These are phyloP conservation scores for Gossypium thurberi DNA, from an alignment of 345 rosid genomes.

Conservation along the genomic window DNA sequence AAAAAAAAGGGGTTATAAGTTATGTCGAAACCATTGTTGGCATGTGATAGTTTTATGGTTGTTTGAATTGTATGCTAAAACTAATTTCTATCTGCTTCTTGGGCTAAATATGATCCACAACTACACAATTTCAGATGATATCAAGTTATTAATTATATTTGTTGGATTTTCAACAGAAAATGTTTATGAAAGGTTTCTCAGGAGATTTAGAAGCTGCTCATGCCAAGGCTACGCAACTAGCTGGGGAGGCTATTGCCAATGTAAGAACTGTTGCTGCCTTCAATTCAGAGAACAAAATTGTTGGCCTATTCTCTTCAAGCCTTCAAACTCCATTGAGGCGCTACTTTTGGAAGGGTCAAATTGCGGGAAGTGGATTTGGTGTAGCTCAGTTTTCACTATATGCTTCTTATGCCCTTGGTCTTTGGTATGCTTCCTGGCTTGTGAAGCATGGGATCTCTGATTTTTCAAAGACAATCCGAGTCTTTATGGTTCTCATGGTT, in stretches of 20 bases:
- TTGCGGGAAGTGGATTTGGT: constrained; percentile 95
- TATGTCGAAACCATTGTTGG: background rate
- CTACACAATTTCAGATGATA: too few species aligned
- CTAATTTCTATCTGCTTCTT: background rate
- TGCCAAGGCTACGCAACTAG: constrained; percentile 90
- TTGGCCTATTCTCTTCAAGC: constrained; percentile 70
- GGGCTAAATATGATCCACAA: too few species aligned
- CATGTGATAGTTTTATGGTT: background rate
- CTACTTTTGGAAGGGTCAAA: constrained; percentile 99
- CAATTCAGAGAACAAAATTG: constrained; percentile 86
- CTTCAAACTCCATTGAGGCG: constrained; percentile 72
- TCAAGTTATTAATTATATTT: background rate
- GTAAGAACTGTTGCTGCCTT: constrained; percentile 95
- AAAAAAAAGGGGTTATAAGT: background rate
- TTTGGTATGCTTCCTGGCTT: constrained; percentile 99
- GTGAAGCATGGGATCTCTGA: constrained; percentile 98
- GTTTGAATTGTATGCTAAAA: background rate
- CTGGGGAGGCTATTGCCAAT: constrained; percentile 98
- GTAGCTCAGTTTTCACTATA: constrained; percentile 90
- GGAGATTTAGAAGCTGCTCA: constrained; percentile 95
- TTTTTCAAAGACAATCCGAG: constrained; percentile 93
- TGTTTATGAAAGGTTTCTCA: constrained; percentile 96
- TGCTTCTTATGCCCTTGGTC: constrained; percentile 93
- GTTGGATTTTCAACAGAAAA: constrained; percentile 54
- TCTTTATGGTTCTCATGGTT: constrained; percentile 99